Conservation (phyloP, 306 rosid species). For the Mimosa bimucronata region DNA sequence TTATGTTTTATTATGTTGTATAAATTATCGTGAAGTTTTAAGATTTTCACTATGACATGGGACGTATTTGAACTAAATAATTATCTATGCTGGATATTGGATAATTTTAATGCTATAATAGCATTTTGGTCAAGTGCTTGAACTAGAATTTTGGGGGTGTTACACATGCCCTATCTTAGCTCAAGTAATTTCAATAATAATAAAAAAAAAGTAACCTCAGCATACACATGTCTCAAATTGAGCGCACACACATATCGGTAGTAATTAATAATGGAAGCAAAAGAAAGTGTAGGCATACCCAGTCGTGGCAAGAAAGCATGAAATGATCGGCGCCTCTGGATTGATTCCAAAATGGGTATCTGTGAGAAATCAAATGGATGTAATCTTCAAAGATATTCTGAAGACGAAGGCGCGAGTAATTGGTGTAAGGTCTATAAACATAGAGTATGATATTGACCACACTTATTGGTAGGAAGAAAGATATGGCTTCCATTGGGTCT, state of each 20-base stretch:
- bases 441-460: conserved; percentile 18
- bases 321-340: conserved; percentile 39
- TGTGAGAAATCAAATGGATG: conserved; percentile 13
- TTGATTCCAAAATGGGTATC: conserved; percentile 33
- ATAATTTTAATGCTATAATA: no score
- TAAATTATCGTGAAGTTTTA: no score
- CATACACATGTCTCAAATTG: no score
- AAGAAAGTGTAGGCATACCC: conserved; percentile 6
- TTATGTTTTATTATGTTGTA: no score
- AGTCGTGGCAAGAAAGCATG: conserved; percentile 43
- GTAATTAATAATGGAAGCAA: background rate
- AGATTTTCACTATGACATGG: no score
- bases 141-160: no score
- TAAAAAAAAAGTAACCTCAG: no score
- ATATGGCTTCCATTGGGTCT: conserved; percentile 23
- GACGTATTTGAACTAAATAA: no score
- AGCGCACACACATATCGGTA: background rate
- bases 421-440: conserved; percentile 35
- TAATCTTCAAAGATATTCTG: conserved; percentile 38
- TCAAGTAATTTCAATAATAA: no score
- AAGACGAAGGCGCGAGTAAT: conserved; percentile 38
- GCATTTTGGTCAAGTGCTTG: no score
- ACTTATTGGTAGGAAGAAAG: conserved; percentile 28
- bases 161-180: no score
- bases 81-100: no score